These are phyloP conservation scores for Mrakia frigida DNA, from an alignment of 768 basidiomycete genomes.

Conservation along the genomic window DNA sequence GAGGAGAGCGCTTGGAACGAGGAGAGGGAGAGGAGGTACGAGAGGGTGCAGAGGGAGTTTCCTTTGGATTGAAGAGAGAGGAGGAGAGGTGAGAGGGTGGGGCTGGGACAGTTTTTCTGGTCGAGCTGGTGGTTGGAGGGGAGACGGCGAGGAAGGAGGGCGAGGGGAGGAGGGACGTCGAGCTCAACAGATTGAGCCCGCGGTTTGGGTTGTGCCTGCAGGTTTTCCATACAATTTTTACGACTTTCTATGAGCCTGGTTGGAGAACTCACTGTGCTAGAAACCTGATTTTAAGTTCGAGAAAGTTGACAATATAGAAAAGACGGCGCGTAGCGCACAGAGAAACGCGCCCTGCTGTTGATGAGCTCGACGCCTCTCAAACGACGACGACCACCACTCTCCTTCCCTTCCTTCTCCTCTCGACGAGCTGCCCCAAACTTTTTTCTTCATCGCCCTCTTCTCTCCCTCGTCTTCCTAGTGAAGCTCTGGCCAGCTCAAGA, in stretches of 20 bases:
- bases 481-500: background rate
- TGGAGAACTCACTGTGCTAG: too few species aligned
- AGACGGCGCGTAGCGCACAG: background rate
- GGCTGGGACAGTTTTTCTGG: too few species aligned
- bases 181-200: too few species aligned
- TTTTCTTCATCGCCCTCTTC: background rate
- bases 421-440: background rate
- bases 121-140: too few species aligned
- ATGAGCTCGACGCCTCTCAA: background rate
- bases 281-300: too few species aligned
- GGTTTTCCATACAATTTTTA: too few species aligned
- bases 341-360: background rate
- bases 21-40: background rate
- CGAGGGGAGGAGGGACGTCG: too few species aligned
- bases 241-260: too few species aligned
- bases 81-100: background rate
- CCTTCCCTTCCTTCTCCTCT: background rate
- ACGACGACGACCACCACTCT: too few species aligned
- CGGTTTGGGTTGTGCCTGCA: too few species aligned
- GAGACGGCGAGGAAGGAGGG: too few species aligned
- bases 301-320: too few species aligned
- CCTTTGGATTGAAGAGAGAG: background rate
- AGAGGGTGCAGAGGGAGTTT: background rate
- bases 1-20: background rate
- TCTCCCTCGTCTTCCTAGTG: background rate